These are phyloP conservation scores for Chaetoscypha palmicola DNA, from an alignment of 2,329 filamentous ascomycete genomes.

Conservation along the genomic window DNA sequence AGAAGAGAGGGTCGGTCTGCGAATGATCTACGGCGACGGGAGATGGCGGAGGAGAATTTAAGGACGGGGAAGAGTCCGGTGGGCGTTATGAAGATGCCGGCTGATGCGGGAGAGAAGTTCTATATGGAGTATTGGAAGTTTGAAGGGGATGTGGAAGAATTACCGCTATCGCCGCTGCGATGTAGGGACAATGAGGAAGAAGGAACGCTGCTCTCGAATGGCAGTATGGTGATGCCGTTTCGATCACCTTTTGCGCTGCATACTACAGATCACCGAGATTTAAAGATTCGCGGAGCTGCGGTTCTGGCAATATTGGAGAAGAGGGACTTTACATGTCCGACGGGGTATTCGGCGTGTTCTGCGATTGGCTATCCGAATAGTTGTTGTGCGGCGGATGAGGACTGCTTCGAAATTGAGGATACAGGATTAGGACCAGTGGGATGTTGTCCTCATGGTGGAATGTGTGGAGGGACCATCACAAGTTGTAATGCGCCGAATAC, in stretches of 20 bases:
- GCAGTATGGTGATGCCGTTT: conserved; percentile 30
- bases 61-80: conserved; percentile 40
- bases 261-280: conserved; percentile 24
- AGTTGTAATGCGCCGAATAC: conserved; percentile 55
- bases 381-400: conserved; percentile 62
- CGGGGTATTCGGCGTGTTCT: conserved; percentile 57
- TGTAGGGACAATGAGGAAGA: conserved; percentile 22
- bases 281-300: conserved; percentile 25
- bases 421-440: conserved; percentile 61
- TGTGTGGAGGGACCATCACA: conserved; percentile 56
- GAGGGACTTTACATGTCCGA: conserved; percentile 59
- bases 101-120: conserved; percentile 67
- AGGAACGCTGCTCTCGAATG: conserved; percentile 17
- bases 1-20: no score
- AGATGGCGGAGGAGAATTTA: conserved; percentile 35
- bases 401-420: conserved; percentile 58
- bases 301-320: conserved; percentile 44
- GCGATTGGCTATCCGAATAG: conserved; percentile 60
- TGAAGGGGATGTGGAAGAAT: conserved; percentile 14
- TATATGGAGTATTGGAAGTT: conserved; percentile 54
- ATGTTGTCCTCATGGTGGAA: conserved; percentile 62
- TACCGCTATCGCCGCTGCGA: conserved; percentile 8
- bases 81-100: conserved; percentile 65
- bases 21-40: conserved; percentile 36
- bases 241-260: conserved; percentile 48